A percentile compares a stretch with the other conserved stretches of the same genome.
These are phyloP conservation scores for Inosperma sp. DNA, from an alignment of 768 basidiomycete species.

Conservation along the genomic window DNA sequence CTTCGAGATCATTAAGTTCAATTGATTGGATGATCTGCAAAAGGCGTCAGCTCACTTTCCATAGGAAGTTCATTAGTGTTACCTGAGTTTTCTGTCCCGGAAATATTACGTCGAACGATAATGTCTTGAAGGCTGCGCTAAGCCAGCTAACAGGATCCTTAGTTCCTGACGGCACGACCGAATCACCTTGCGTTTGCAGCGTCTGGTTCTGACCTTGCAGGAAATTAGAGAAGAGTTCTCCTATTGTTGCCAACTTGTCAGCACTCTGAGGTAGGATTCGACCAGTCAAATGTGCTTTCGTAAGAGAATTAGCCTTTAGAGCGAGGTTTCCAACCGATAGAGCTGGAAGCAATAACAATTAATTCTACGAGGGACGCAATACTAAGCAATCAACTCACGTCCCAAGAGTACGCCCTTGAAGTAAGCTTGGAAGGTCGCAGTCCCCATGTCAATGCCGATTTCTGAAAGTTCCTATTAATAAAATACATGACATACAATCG, in stretches of 20 bases:
- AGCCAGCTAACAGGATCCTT: constrained; percentile 55
- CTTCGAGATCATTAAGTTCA: constrained; percentile 49
- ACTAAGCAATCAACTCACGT: constrained; percentile 40
- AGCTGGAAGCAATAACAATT: constrained; percentile 34
- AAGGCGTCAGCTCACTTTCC: too few species aligned
- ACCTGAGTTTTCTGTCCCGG: constrained; percentile 60
- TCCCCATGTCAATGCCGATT: constrained; percentile 65
- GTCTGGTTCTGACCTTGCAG: constrained; percentile 61
- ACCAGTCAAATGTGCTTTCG: constrained; percentile 53
- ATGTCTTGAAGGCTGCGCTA: constrained; percentile 63
- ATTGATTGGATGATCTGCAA: constrained; percentile 64
- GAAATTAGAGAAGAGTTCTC: constrained; percentile 62
- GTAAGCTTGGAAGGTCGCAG: constrained; percentile 56
- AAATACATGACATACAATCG: constrained; percentile 7
- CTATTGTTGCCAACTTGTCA: constrained; percentile 47
- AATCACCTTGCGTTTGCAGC: constrained; percentile 52
- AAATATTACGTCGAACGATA: constrained; percentile 55
- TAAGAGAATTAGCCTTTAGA: constrained; percentile 45
- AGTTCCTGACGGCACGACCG: constrained; percentile 55
- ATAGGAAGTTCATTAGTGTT: too few species aligned
- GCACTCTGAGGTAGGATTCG: constrained; percentile 61
- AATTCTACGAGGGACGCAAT: not conserved
- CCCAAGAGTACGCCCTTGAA: constrained; percentile 55
- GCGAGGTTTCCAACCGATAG: constrained; percentile 46
- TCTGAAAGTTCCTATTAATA: constrained; percentile 35